A percentile compares a stretch with the other conserved stretches of the same genome.
Evolutionary conservation across 768 basidiomycete species (phyloP).

Genomic region (Leccinellum rugosiceps): DNA sequence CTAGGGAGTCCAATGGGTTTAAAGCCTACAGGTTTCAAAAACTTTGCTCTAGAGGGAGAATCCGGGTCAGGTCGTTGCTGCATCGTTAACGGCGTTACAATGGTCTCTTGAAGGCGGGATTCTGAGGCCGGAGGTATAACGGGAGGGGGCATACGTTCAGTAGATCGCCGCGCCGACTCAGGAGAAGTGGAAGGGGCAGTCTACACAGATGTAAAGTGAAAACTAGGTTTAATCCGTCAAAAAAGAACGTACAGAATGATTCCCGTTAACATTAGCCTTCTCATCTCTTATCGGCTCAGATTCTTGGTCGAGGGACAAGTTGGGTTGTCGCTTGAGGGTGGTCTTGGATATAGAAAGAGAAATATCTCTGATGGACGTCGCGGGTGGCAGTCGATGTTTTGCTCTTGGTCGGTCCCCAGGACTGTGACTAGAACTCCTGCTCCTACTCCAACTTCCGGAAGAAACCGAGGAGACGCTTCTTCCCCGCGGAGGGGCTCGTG

Average conservation of each 20-base stretch:
- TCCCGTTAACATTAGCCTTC: constrained; percentile 37
- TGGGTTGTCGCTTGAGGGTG: constrained; percentile 20
- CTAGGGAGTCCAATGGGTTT: constrained; percentile 58
- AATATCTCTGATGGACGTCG: constrained; percentile 38
- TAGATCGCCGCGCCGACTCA: constrained; percentile 18
- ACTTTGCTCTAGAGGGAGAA: constrained; percentile 19
- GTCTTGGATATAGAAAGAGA: constrained; percentile 33
- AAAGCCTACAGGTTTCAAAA: constrained; percentile 50
- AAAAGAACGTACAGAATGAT: constrained; percentile 27
- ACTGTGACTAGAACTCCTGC: constrained; percentile 50
- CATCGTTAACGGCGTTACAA: constrained; percentile 3
- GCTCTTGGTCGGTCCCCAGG: constrained; percentile 50
- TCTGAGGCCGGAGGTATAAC: constrained; percentile 21
- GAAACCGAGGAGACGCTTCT: constrained; percentile 55
- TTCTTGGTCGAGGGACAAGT: constrained; percentile 19
- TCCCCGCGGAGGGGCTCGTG: constrained; percentile 33
- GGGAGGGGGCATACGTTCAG: constrained; percentile 34
- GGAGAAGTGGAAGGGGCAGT: constrained; percentile 19
- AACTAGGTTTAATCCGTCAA: neutral
- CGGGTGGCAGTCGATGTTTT: constrained; percentile 60
- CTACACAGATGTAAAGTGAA: constrained; percentile 18
- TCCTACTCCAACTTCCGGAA: constrained; percentile 54
- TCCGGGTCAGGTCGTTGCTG: constrained; percentile 18
- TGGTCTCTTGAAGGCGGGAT: constrained; percentile 12
- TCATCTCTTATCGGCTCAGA: constrained; percentile 34